phyloP scores from a whole-genome alignment of 2,329 filamentous ascomycete species.

The Colletotrichum zoysiae region DNA sequence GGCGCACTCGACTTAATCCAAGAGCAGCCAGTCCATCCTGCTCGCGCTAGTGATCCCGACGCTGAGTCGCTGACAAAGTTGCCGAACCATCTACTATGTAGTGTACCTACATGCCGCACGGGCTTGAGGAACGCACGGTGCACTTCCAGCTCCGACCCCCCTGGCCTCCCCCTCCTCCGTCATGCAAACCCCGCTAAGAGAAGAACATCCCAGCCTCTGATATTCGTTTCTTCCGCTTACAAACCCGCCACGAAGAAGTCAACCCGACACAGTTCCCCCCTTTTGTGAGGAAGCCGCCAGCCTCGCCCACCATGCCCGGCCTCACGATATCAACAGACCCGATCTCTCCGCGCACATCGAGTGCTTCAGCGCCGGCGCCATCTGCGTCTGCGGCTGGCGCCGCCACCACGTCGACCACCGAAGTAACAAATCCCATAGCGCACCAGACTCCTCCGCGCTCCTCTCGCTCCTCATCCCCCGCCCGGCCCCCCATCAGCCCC shows the following conservation, averaged over 20 bases:
- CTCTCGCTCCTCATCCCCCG: conserved; percentile 58
- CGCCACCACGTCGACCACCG: conserved; percentile 10
- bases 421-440: conserved; percentile 24
- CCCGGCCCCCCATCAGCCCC: conserved; percentile 65
- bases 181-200: conserved; percentile 31
- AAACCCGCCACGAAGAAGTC: conserved; percentile 16
- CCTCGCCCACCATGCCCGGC: conserved; percentile 47
- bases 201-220: conserved; percentile 21
- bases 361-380: conserved; percentile 29
- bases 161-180: conserved; percentile 23
- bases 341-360: conserved; percentile 43
- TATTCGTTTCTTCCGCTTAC: conserved; percentile 12
- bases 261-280: conserved; percentile 1
- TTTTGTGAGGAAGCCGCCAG: conserved; percentile 22
- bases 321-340: conserved; percentile 47
- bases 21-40: conserved; percentile 10
- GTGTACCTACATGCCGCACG: not conserved
- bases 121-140: conserved; percentile 26
- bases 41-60: conserved; percentile 12
- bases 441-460: conserved; percentile 38
- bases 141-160: conserved; percentile 30
- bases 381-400: conserved; percentile 21
- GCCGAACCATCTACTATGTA: conserved; percentile 16
- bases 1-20: conserved; percentile 10
- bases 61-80: conserved; percentile 36